Conservation (phyloP, 371 early-diverging fungal genomes). For the Nosema muscidifuracis region DNA sequence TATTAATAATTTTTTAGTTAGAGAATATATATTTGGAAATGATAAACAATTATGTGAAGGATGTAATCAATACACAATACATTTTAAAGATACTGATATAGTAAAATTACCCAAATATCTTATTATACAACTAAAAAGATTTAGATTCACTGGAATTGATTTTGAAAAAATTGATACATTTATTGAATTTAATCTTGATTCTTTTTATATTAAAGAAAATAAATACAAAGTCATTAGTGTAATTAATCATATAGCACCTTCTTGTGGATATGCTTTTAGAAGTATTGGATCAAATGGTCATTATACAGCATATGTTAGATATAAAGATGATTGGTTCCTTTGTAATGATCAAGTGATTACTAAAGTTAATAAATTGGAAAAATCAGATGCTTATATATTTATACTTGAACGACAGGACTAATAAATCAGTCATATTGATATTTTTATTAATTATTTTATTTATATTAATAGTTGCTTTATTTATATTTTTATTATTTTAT, state of each 20-base stretch:
- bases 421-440: too few relatives aligned
- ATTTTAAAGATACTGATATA: constrained; percentile 74
- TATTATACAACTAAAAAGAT: constrained; percentile 80
- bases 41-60: constrained; percentile 75
- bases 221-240: constrained; percentile 34
- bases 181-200: constrained; percentile 66
- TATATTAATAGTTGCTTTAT: too few relatives aligned
- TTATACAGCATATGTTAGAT: constrained; percentile 48
- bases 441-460: too few relatives aligned
- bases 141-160: constrained; percentile 68
- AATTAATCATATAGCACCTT: constrained; percentile 39
- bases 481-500: too few relatives aligned
- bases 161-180: constrained; percentile 70
- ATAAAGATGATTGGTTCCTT: constrained; percentile 45
- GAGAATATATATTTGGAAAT: constrained; percentile 72
- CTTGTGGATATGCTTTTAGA: background rate
- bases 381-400: constrained; percentile 53
- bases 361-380: constrained; percentile 18
- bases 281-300: constrained; percentile 45
- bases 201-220: background rate
- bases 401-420: constrained; percentile 36
- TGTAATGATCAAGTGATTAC: constrained; percentile 51
- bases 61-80: constrained; percentile 72
- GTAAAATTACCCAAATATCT: constrained; percentile 75
- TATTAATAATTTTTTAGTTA: constrained; percentile 69